Evolutionary conservation across 2,329 filamentous ascomycete species (phyloP), one percentile per base, ranked within the genome.

Genomic region (Stylonectria norvegica): DNA sequence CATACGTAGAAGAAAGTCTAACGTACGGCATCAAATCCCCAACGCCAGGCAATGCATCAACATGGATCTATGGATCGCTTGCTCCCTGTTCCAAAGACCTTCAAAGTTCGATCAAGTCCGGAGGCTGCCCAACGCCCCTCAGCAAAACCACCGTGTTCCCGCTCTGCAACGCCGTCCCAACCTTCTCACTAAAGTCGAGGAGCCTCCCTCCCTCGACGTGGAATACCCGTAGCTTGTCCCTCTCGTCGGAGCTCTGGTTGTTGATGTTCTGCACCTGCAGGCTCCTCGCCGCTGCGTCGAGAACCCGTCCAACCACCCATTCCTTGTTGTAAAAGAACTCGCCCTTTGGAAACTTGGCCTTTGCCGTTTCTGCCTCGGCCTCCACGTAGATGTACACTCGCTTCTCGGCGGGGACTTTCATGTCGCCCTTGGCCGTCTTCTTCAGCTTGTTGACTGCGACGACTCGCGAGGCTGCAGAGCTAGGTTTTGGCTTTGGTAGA

Each of bases 121-220:
- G 81, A 40, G 86, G 79, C n/a, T 83, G 79, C 1, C 89, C 89
- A 37, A 96, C 84, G 0, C 93, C 93, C 47, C 93, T 75, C 38
- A 98, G 58, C 56, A 98, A 61, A 17, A 97, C 89, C 49, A 98
- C 80, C 9, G 89, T 96, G 61, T 98, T 91, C 1, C 93, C 93
- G 52, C 79, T 90, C 49, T 79, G 79, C 43, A 94, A 71, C 19
- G 73, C 75, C 37, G 73, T 72, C 4, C 89, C 89, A 40, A 95
- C 72, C 70, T 91, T 90, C 65, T 96, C 90, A 17, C 78, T 81
- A 57, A 94, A 98, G 45, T 93, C 90, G 48, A 98, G 65, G 47
- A 98, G 64, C 42, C 89, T 72, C 0, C 93, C 93, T 0, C 85
- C 87, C 60, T 98, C 90, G 1, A 98, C 87, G 61, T 97, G 90